Base-by-base conservation (phyloP, 345 rosid genomes). In the Ceriops zippeliana region DNA sequence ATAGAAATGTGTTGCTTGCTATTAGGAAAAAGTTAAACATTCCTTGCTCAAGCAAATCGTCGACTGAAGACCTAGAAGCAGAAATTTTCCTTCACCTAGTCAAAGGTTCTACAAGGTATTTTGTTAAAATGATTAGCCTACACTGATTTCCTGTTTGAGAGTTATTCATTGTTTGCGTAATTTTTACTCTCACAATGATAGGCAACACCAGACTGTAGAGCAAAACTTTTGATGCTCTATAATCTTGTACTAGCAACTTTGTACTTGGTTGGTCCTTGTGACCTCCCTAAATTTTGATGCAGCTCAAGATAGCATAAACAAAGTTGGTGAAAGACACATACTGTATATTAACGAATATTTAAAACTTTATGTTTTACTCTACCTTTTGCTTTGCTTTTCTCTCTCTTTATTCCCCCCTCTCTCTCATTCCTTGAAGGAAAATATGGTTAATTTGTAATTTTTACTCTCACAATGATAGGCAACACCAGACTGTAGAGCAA, bases 11-110 rank as follows among this genome's bases (percentile, higher is more conserved):
- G 63, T 71, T 90, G 85, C 93, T 93, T 82, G 80, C 86, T 32
- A 90, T 90, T 67, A 86, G 92, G 75, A 82, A 85, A 69, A 82
- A 84, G 67, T 73, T 93, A 63, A 80, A 62, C 35, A 67, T 93
- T 79, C 80, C 89, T 78, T 93, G 98, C 87, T 87, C 98, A n/a
- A 82, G 74, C 76, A 90, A 86, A 67, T 79, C 90, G 84, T 75
- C 88, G 35, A 85, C 93, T 4, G 89, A 89, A 81, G 96, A 93
- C 74, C 76, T 89, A 15, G 96, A 93, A 84, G 90, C 84, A 20
- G 97, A 93, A 78, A 86, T 89, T 53, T 93, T 93, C 81, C 97
- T 93, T 62, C 87, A 87, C 75, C 86, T 90, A 61, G 69, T 93
- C 64, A 77, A 83, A 72, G 83, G 86, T 34, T 87, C 76, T 74